Evolutionary conservation across 768 basidiomycete genomes (phyloP).

Genomic region (Lentinula edodes): DNA sequence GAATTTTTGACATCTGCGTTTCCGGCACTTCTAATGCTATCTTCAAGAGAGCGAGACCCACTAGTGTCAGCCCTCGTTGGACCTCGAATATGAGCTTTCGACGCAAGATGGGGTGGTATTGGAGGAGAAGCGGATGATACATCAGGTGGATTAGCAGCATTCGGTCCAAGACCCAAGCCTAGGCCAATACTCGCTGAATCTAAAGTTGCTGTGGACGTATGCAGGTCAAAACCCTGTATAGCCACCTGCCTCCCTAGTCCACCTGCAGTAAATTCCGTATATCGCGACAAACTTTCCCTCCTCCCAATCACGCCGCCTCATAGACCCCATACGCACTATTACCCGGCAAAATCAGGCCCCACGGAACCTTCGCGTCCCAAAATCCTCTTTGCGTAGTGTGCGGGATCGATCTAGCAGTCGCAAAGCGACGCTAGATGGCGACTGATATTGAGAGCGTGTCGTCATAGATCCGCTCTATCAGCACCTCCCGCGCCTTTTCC

Average conservation of each 20-base stretch:
- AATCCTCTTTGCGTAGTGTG: not conserved
- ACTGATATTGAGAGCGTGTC: no score
- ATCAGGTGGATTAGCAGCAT: not conserved
- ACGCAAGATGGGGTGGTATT: not conserved
- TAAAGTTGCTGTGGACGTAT: not conserved
- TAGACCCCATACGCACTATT: not conserved
- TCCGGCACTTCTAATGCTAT: not conserved
- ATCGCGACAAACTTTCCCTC: constrained; percentile 13
- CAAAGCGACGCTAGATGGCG: no score
- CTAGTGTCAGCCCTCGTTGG: no score
- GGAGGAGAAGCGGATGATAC: not conserved
- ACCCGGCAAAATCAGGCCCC: not conserved
- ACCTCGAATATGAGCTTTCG: no score
- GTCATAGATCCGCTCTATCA: no score
- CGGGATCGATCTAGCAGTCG: not conserved
- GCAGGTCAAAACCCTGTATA: not conserved
- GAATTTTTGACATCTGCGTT: constrained; percentile 6
- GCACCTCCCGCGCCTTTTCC: no score
- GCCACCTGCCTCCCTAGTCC: no score
- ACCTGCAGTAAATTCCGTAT: no score
- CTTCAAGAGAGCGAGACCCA: no score
- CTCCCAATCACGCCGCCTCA: constrained; percentile 2
- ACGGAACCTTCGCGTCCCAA: not conserved
- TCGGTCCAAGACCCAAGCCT: not conserved
- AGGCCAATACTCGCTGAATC: not conserved